Evolutionary conservation across 2,329 filamentous ascomycete species (phyloP).

Genomic region (Trichoderma koningii): DNA sequence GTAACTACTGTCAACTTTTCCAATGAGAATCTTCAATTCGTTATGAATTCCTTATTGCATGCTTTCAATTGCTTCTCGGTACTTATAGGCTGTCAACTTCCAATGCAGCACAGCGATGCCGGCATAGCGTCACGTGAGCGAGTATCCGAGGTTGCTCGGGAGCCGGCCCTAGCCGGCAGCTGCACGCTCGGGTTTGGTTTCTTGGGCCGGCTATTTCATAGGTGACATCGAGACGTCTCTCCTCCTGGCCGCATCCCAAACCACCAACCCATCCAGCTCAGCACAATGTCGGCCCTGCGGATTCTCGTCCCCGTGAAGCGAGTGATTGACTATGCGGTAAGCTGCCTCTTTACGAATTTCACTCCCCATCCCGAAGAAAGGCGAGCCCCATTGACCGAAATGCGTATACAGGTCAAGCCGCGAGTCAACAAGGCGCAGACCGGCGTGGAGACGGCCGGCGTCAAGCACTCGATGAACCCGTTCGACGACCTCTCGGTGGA

Average conservation of each 20-base stretch:
- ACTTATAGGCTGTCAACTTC: too few relatives aligned
- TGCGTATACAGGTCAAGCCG: conserved; percentile 59
- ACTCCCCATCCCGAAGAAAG: too few relatives aligned
- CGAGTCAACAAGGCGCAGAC: conserved; percentile 74
- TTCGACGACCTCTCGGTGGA: conserved; percentile 99
- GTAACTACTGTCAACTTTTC: neutral
- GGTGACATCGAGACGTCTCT: conserved; percentile 25
- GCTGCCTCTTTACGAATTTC: conserved; percentile 33
- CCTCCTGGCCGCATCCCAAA: conserved; percentile 30
- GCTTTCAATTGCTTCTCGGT: too few relatives aligned
- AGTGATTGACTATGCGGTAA: conserved; percentile 84
- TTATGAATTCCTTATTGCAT: neutral
- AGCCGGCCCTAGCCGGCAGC: conserved; percentile 49
- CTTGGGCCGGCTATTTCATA: conserved; percentile 18
- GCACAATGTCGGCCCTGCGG: conserved; percentile 63
- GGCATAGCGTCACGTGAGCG: conserved; percentile 40
- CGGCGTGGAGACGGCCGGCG: conserved; percentile 85
- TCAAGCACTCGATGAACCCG: conserved; percentile 98
- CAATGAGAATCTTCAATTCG: neutral
- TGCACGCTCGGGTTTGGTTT: conserved; percentile 27
- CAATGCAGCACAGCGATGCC: neutral
- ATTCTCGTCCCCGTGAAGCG: conserved; percentile 81
- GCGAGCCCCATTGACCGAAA: conserved; percentile 13
- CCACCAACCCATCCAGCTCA: conserved; percentile 35
- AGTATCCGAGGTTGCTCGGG: conserved; percentile 43